phyloP scores from a whole-genome alignment of 169 alveolate species.

The Amoebophrya sp. region DNA sequence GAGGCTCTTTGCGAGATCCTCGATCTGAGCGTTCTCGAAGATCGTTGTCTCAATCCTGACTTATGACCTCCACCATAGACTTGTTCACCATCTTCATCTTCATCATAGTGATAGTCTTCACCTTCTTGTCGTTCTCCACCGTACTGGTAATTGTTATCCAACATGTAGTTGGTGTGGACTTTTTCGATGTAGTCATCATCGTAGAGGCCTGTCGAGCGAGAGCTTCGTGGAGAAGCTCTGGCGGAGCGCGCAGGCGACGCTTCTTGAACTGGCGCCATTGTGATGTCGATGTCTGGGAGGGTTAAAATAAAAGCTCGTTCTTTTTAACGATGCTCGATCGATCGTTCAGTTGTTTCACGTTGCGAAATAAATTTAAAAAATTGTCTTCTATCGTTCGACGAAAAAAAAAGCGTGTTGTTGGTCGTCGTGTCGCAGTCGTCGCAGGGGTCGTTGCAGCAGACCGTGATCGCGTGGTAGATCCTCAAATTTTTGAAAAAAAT shows the following conservation, averaged over 20 bases:
- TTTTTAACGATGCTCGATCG: not conserved
- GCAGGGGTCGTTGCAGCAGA: too few species aligned
- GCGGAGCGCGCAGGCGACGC: not conserved
- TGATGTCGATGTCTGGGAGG: not conserved
- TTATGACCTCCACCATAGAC: not conserved
- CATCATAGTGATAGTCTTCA: not conserved
- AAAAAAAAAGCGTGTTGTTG: not conserved
- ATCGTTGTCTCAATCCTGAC: not conserved
- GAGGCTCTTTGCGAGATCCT: not conserved
- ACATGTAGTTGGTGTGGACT: too few species aligned
- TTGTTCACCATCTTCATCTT: not conserved
- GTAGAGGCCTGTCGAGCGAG: not conserved
- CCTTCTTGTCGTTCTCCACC: too few species aligned
- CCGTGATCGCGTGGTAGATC: too few species aligned
- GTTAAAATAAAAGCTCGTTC: not conserved
- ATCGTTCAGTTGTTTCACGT: too few species aligned
- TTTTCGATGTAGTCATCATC: not conserved
- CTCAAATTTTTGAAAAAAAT: too few species aligned
- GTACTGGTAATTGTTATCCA: too few species aligned
- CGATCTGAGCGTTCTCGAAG: not conserved
- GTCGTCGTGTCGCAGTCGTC: too few species aligned
- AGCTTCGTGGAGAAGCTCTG: not conserved
- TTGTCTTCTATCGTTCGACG: not conserved
- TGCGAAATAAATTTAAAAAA: too few species aligned
- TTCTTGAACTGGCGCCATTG: not conserved